A percentile compares a stretch with the other conserved stretches of the same genome.
These are phyloP conservation scores for Fusarium luffae DNA, from an alignment of 2,329 filamentous ascomycete species.

Conservation along the genomic window DNA sequence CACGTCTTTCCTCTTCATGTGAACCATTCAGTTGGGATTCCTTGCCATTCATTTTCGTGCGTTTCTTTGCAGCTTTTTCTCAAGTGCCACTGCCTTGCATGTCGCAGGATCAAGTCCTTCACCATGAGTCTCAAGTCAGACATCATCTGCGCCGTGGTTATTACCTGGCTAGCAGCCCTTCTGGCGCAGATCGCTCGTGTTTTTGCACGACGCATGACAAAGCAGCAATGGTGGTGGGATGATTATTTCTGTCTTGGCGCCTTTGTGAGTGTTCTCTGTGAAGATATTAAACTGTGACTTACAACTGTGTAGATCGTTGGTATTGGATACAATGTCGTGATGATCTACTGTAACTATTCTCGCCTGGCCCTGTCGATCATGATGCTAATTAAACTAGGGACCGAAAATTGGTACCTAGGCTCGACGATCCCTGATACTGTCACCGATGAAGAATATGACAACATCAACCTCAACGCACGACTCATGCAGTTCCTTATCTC, in stretches of 20 bases:
- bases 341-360: conserved; percentile 32
- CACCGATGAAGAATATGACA: conserved; percentile 15
- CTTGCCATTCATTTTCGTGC: conserved; percentile 6
- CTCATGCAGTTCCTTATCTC: conserved; percentile 35
- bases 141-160: conserved; percentile 24
- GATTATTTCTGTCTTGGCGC: conserved; percentile 40
- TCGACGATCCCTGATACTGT: conserved; percentile 24
- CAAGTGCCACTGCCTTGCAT: neutral
- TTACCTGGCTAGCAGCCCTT: conserved; percentile 41
- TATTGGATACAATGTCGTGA: conserved; percentile 24
- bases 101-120: conserved; percentile 18
- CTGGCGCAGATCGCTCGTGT: conserved; percentile 36
- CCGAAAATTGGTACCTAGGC: conserved; percentile 33
- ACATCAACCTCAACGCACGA: conserved; percentile 26
- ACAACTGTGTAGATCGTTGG: conserved; percentile 29
- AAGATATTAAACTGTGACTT: neutral
- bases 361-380: too few relatives aligned
- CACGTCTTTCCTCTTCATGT: neutral
- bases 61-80: neutral
- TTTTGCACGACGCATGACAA: conserved; percentile 40
- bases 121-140: conserved; percentile 32
- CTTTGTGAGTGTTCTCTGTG: conserved; percentile 32
- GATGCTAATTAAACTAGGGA: conserved; percentile 27
- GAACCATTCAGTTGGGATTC: neutral
- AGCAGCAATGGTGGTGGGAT: conserved; percentile 42